Conservation (phyloP, 2,329 filamentous ascomycete genomes). For the Clarireedia sp. region DNA sequence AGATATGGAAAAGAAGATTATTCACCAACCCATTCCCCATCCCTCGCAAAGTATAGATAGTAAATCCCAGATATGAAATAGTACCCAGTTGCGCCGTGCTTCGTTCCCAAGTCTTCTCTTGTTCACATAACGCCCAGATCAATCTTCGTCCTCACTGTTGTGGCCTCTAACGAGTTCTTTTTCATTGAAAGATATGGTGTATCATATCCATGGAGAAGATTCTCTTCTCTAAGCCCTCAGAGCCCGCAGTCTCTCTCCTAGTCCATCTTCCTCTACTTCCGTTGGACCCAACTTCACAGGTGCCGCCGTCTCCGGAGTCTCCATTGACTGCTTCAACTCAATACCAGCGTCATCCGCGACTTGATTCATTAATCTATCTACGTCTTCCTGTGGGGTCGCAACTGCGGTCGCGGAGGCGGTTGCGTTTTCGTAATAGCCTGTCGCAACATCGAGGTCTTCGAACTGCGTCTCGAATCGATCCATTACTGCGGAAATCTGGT, state of each 20-base stretch:
- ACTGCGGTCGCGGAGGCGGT: slow-evolving; percentile 70
- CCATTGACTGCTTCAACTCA: slow-evolving; percentile 70
- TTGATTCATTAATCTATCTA: slow-evolving; percentile 77
- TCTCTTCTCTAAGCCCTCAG: slow-evolving; percentile 31
- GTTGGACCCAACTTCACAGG: slow-evolving; percentile 57
- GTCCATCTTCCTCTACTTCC: slow-evolving; percentile 69
- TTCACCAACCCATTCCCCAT: too few species aligned
- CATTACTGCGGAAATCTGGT: slow-evolving; percentile 56
- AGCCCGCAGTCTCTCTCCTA: slow-evolving; percentile 51
- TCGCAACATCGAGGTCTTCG: slow-evolving; percentile 42
- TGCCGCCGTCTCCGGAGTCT: slow-evolving; percentile 47
- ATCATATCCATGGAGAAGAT: not conserved
- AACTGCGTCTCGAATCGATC: slow-evolving; percentile 54
- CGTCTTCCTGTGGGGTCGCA: slow-evolving; percentile 72
- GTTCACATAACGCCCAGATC: not conserved
- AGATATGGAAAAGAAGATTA: too few species aligned
- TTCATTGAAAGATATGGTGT: too few species aligned
- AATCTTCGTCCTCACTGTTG: not conserved
- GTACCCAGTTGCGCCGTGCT: not conserved
- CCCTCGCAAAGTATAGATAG: not conserved
- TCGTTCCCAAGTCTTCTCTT: not conserved
- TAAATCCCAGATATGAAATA: not conserved
- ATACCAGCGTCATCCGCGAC: slow-evolving; percentile 84
- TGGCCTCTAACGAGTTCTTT: too few species aligned
- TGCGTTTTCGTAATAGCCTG: slow-evolving; percentile 65